These are phyloP conservation scores for Aphanomyces invadans DNA, from an alignment of 352 stramenopile genomes.

Conservation along the genomic window DNA sequence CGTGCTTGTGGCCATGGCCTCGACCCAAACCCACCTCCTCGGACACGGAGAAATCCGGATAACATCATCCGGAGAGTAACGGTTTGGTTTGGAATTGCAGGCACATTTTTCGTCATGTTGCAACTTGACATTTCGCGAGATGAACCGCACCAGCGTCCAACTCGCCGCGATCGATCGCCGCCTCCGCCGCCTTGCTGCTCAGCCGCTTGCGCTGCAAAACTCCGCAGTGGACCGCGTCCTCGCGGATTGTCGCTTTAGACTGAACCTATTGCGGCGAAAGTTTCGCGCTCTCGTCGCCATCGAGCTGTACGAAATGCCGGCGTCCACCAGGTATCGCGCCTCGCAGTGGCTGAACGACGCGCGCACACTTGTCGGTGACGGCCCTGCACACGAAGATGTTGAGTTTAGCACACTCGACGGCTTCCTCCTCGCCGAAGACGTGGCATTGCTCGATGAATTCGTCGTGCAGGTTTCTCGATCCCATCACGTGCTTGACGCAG, in stretches of 20 bases:
- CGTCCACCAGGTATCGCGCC: no score
- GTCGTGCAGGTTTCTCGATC: neutral
- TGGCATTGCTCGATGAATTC: neutral
- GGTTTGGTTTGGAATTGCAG: no score
- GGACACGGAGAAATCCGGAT: neutral
- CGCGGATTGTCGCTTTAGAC: neutral
- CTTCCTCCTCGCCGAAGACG: neutral
- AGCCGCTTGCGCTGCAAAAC: neutral
- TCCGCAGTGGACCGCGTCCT: neutral
- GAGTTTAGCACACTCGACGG: constrained; percentile 4
- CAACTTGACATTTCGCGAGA: neutral
- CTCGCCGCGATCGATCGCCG: neutral
- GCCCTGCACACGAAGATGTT: neutral
- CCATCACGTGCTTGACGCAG: no score
- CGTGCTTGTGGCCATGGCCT: no score
- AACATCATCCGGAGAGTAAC: neutral
- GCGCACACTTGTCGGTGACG: neutral
- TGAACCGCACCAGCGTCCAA: neutral
- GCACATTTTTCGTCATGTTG: neutral
- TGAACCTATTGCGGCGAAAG: neutral
- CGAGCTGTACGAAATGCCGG: no score
- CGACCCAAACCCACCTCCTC: no score
- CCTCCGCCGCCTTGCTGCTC: neutral
- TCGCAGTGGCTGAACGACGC: constrained; percentile 6
- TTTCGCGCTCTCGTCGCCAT: neutral